These are phyloP conservation scores for Suillus subluteus DNA, from an alignment of 768 basidiomycete species.

Conservation along the genomic window DNA sequence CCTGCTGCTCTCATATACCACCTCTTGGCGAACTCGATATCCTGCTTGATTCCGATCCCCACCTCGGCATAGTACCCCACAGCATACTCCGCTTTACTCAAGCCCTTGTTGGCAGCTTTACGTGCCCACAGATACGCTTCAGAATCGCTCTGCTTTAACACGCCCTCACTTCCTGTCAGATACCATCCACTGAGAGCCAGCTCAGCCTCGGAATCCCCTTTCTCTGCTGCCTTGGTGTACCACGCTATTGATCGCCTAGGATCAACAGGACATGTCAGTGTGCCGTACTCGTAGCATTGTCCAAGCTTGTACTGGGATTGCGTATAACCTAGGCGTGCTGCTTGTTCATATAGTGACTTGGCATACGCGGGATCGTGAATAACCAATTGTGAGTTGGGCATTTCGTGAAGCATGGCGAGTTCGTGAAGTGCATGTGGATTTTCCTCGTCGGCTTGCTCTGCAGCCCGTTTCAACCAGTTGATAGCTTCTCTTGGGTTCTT, in stretches of 20 bases:
- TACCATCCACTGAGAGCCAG: conserved; percentile 98
- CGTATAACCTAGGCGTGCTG: conserved; percentile 91
- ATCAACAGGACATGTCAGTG: conserved; percentile 87
- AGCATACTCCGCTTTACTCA: conserved; percentile 97
- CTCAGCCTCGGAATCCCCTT: conserved; percentile 93
- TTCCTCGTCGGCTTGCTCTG: conserved; percentile 96
- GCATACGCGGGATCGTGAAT: conserved; percentile 83
- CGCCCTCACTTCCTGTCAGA: conserved; percentile 92
- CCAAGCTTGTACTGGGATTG: conserved; percentile 96
- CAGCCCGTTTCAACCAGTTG: conserved; percentile 92
- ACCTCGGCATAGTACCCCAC: conserved; percentile 98
- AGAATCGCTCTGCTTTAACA: conserved; percentile 95
- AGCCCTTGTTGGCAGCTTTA: conserved; percentile 92
- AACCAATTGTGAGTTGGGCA: conserved; percentile 65
- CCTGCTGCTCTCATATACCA: conserved; percentile 99
- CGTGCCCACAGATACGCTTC: conserved; percentile 99
- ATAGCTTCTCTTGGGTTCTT: conserved; percentile 91
- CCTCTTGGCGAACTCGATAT: conserved; percentile 92
- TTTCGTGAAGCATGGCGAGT: conserved; percentile 86
- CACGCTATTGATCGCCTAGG: conserved; percentile 94
- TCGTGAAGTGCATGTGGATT: conserved; percentile 98
- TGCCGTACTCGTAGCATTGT: conserved; percentile 92
- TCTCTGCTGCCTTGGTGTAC: conserved; percentile 98
- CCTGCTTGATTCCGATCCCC: conserved; percentile 96
- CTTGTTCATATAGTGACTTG: conserved; percentile 84